These are phyloP conservation scores for Prinsepia uniflora DNA, from an alignment of 306 rosid species.

Conservation along the genomic window DNA sequence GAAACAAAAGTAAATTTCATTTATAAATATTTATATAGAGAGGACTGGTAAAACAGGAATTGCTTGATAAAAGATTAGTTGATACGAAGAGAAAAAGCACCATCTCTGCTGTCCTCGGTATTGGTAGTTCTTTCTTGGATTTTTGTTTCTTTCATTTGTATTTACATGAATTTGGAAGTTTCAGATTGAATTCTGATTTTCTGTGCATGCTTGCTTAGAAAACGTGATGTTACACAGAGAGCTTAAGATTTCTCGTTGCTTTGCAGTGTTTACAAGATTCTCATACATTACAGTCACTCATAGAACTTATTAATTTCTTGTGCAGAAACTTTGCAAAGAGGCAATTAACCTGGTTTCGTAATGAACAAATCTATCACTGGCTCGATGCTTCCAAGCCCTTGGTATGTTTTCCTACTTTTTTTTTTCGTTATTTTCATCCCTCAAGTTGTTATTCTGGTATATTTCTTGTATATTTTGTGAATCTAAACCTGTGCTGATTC, in stretches of 20 bases:
- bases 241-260: not conserved
- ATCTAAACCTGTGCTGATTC: conserved; percentile 17
- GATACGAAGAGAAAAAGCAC: not conserved
- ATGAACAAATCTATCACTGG: conserved; percentile 84
- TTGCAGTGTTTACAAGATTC: conserved; percentile 11
- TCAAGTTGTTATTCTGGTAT: not conserved
- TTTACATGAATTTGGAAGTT: not conserved
- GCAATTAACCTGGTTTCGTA: conserved; percentile 90
- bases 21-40: not conserved
- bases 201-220: not conserved
- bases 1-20: not conserved
- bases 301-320: conserved; percentile 8
- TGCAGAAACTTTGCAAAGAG: conserved; percentile 91
- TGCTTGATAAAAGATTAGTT: not conserved
- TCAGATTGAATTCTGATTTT: not conserved
- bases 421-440: not conserved
- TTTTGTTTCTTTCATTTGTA: not conserved
- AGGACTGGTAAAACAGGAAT: not conserved
- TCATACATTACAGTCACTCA: not conserved
- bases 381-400: conserved; percentile 85
- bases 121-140: not conserved
- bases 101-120: not conserved
- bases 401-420: conserved; percentile 42
- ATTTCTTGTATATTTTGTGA: not conserved
- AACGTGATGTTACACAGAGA: not conserved